Evolutionary conservation across 768 basidiomycete genomes (phyloP).

Genomic region (Russula lepida): DNA sequence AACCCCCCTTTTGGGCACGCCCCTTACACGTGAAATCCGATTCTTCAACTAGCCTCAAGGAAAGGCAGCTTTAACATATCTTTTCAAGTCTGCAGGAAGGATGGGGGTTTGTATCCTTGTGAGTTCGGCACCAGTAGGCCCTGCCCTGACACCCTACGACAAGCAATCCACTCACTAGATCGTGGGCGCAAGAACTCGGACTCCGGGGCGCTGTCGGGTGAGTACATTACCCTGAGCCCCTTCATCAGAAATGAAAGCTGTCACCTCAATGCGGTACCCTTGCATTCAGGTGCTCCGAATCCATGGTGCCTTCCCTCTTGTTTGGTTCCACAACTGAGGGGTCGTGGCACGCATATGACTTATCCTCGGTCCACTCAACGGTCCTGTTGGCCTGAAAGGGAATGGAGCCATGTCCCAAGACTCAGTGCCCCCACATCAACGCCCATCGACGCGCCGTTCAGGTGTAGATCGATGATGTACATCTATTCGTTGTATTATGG

Average conservation of each 20-base stretch:
- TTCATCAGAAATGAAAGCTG: background rate
- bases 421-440: background rate
- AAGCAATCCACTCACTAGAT: background rate
- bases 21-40: background rate
- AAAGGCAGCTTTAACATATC: background rate
- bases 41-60: background rate
- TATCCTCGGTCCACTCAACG: background rate
- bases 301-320: background rate
- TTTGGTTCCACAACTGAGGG: background rate
- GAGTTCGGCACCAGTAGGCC: background rate
- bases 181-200: background rate
- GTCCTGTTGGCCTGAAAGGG: background rate
- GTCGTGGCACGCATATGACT: background rate
- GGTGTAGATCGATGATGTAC: background rate
- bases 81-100: background rate
- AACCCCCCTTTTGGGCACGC: background rate
- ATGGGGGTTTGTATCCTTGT: background rate
- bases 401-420: background rate
- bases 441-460: background rate
- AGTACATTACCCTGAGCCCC: background rate
- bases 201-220: background rate
- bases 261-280: background rate
- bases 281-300: background rate
- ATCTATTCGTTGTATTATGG: no score
- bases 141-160: background rate